Evolutionary conservation across 768 basidiomycete species (phyloP).

Genomic region (Termitomyces sp.): DNA sequence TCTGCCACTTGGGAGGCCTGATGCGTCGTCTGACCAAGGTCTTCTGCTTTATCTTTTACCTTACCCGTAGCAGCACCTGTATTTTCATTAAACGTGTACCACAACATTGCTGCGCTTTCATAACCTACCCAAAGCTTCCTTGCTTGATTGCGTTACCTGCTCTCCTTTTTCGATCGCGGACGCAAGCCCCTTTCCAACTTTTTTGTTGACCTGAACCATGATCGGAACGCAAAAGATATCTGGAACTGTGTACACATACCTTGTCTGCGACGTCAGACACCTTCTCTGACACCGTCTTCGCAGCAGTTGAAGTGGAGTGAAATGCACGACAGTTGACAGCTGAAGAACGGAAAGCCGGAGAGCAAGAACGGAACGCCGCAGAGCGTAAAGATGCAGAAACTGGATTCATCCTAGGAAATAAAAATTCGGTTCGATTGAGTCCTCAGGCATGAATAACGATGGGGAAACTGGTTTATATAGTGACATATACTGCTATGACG

Average conservation of each 20-base stretch:
- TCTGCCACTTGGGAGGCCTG: conserved; percentile 26
- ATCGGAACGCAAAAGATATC: not conserved
- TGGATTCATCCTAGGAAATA: conserved; percentile 7
- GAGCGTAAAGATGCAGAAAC: conserved; percentile 8
- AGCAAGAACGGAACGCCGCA: conserved; percentile 9
- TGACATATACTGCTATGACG: conserved; percentile 3
- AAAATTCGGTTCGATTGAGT: not conserved
- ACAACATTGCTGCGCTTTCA: not conserved
- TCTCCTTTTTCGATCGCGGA: conserved; percentile 44
- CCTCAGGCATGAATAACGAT: not conserved
- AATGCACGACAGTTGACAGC: conserved; percentile 19
- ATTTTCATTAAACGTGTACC: not conserved
- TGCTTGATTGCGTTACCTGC: conserved; percentile 32
- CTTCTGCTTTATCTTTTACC: conserved; percentile 30
- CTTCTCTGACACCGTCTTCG: conserved; percentile 39
- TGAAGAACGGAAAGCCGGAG: conserved; percentile 8
- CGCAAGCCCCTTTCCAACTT: conserved; percentile 39
- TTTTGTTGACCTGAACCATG: conserved; percentile 36
- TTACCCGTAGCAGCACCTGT: conserved; percentile 30
- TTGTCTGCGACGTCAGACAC: conserved; percentile 39
- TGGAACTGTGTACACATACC: conserved; percentile 18
- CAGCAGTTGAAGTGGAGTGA: conserved; percentile 29
- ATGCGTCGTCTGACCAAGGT: conserved; percentile 26
- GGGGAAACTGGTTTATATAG: not conserved
- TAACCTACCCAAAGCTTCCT: conserved; percentile 36